These are phyloP conservation scores for Fagopyrum tataricum DNA, from an alignment of 148 eudicot species.

Conservation along the genomic window DNA sequence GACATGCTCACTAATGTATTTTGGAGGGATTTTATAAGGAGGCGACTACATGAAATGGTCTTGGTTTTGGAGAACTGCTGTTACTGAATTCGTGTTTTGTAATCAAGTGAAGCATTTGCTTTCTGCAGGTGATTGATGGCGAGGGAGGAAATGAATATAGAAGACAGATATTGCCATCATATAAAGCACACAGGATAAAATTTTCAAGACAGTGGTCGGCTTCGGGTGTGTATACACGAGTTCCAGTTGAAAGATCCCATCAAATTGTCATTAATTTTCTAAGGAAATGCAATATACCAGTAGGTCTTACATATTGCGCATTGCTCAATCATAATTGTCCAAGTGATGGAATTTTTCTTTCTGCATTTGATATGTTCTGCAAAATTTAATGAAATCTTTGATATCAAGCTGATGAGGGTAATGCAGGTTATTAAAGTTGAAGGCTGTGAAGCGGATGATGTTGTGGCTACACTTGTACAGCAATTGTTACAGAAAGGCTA, in stretches of 20 bases:
- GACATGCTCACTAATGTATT: background rate
- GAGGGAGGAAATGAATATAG: slow-evolving; percentile 76
- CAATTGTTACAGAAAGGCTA: slow-evolving; percentile 49
- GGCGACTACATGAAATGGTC: slow-evolving; percentile 3
- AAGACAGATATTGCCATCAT: slow-evolving; percentile 68
- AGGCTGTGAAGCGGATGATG: slow-evolving; percentile 92
- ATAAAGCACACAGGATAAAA: slow-evolving; percentile 71
- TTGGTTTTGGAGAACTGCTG: background rate
- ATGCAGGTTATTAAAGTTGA: slow-evolving; percentile 65
- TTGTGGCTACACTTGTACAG: slow-evolving; percentile 71
- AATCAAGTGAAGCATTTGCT: background rate
- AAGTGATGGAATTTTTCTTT: background rate
- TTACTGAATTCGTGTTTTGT: background rate
- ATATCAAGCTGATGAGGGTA: slow-evolving; percentile 8
- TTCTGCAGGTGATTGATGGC: slow-evolving; percentile 75
- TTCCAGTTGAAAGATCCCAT: slow-evolving; percentile 45
- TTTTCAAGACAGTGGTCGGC: slow-evolving; percentile 26
- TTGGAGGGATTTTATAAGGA: background rate
- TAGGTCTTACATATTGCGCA: slow-evolving; percentile 22
- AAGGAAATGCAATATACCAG: slow-evolving; percentile 65
- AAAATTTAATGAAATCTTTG: background rate
- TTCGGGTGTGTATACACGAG: slow-evolving; percentile 21
- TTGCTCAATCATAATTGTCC: background rate
- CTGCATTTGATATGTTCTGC: background rate
- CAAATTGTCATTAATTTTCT: slow-evolving; percentile 46